A percentile compares a stretch with the other conserved stretches of the same genome.
These are phyloP conservation scores for Lactarius sanguifluus DNA, from an alignment of 768 basidiomycete genomes.

Conservation along the genomic window DNA sequence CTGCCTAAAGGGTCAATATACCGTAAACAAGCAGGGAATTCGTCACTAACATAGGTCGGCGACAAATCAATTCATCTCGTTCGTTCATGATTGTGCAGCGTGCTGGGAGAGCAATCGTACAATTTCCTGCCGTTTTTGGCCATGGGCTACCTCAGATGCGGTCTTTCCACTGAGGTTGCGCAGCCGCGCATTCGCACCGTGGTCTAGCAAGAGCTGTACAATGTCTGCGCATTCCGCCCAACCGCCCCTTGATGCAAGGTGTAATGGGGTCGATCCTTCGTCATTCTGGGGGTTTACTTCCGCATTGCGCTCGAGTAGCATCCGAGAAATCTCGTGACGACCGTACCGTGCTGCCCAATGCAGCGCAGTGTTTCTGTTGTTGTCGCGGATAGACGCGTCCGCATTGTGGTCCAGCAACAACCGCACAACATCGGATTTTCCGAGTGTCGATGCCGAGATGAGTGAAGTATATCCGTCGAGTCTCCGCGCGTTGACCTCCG, in stretches of 20 bases:
- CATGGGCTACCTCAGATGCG: not conserved
- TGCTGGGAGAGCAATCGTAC: not conserved
- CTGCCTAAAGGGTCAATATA: not conserved
- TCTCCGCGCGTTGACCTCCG: not conserved
- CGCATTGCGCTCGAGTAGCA: not conserved
- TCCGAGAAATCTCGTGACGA: not conserved
- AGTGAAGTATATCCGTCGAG: not conserved
- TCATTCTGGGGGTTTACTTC: not conserved
- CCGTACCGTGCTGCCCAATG: not conserved
- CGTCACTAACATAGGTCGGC: not conserved
- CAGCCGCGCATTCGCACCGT: not conserved
- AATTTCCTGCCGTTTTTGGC: not conserved
- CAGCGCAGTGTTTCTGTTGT: not conserved
- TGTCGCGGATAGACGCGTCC: not conserved
- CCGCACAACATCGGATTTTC: not conserved
- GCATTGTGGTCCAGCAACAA: not conserved
- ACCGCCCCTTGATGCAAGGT: too few species aligned
- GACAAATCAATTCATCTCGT: not conserved
- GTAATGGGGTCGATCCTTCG: not conserved
- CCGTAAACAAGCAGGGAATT: not conserved
- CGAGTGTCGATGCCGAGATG: not conserved
- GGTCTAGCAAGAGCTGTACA: not conserved
- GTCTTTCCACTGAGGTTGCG: not conserved
- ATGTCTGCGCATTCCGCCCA: not conserved
- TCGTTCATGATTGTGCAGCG: not conserved